phyloP scores from a whole-genome alignment of 768 basidiomycete species.

The Russula sp. region DNA sequence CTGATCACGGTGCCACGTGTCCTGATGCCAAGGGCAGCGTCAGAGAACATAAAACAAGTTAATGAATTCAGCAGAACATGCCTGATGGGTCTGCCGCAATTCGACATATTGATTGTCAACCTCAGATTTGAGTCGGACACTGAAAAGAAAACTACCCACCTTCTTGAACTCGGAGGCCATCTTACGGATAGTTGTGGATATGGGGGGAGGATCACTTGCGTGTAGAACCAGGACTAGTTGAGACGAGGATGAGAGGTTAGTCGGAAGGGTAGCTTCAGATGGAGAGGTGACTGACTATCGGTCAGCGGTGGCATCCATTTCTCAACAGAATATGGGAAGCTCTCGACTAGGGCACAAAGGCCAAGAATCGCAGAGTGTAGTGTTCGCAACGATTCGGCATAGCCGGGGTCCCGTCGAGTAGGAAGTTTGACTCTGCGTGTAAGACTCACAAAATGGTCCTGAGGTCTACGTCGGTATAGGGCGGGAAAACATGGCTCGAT shows the following conservation, averaged over 20 bases:
- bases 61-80: slow-evolving; percentile 4
- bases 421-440: slow-evolving; percentile 61
- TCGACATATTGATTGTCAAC: not conserved
- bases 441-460: slow-evolving; percentile 78
- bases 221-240: slow-evolving; percentile 63
- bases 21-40: slow-evolving; percentile 38
- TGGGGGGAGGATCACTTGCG: slow-evolving; percentile 81
- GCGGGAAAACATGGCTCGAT: slow-evolving; percentile 2
- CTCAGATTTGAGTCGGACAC: not conserved
- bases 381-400: slow-evolving; percentile 63
- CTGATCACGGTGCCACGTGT: slow-evolving; percentile 91
- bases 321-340: slow-evolving; percentile 53
- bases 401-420: slow-evolving; percentile 58
- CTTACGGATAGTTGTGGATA: slow-evolving; percentile 83
- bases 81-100: slow-evolving; percentile 34
- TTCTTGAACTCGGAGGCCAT: slow-evolving; percentile 84
- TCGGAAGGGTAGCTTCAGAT: not conserved
- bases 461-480: slow-evolving; percentile 1
- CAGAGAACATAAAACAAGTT: not conserved
- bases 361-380: slow-evolving; percentile 68
- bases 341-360: slow-evolving; percentile 45
- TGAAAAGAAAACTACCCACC: slow-evolving; percentile 37
- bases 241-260: slow-evolving; percentile 8
- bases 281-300: slow-evolving; percentile 45
- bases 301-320: slow-evolving; percentile 58